Evolutionary conservation across 371 early-diverging fungal species (phyloP).

Genomic region (Aphelidium insulamus): DNA sequence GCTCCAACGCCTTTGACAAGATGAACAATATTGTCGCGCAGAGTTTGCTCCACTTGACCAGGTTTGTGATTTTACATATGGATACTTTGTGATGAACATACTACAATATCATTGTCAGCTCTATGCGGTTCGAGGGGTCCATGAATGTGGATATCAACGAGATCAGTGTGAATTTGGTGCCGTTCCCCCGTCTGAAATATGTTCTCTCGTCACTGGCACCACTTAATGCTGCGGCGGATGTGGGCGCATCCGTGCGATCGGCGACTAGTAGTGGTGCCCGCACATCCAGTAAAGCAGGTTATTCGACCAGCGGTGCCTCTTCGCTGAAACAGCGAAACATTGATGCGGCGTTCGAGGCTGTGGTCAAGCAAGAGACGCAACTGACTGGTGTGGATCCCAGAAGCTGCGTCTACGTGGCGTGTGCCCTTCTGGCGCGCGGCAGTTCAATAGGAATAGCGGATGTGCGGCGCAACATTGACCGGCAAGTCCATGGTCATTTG

Average conservation of each 20-base stretch:
- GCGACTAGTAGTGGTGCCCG: conserved; percentile 9
- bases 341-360: conserved; percentile 33
- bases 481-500: conserved; percentile 5
- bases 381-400: conserved; percentile 30
- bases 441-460: conserved; percentile 16
- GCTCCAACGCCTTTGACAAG: too few species aligned
- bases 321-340: conserved; percentile 15
- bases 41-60: conserved; percentile 22
- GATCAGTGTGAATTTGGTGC: conserved; percentile 48
- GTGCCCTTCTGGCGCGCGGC: conserved; percentile 20
- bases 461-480: conserved; percentile 20
- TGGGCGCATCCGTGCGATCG: conserved; percentile 5
- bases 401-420: conserved; percentile 21
- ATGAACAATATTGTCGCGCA: conserved; percentile 32
- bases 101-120: conserved; percentile 24
- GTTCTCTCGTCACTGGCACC: conserved; percentile 20
- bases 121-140: conserved; percentile 37
- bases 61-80: too few species aligned
- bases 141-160: conserved; percentile 55
- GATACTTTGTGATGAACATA: too few species aligned
- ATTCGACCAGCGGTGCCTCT: not conserved
- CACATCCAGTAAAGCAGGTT: conserved; percentile 4
- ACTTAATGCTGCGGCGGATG: conserved; percentile 11
- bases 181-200: conserved; percentile 30
- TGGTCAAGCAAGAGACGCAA: conserved; percentile 30